Evolutionary conservation across 805 yeast genomes (phyloP), one percentile per base, ranked within the genome.

Genomic region (Candida peoriensis): DNA sequence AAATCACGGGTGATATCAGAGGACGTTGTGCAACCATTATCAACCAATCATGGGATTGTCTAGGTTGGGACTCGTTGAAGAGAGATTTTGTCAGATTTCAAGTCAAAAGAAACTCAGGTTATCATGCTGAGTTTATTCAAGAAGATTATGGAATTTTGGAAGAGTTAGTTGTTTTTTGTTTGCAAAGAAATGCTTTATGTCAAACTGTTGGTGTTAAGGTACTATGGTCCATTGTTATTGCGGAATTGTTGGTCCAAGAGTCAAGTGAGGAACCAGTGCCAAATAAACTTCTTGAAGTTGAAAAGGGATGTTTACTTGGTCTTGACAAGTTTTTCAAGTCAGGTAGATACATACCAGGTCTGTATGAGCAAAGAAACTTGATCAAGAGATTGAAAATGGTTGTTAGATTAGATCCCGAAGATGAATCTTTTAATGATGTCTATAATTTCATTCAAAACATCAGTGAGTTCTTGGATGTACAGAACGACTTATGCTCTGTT

Each of bases 141-240:
- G 66, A 68, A 26, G 81, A 77, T 39, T 74, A 74, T 37, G 71
- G 78, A 23, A 68, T 86, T 19, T 60, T 85, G 27, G 74, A 74
- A 33, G 83, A 79, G 36, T 57, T 87, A 37, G 66, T 81, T 62
- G 67, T 79, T 28, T 73, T 81, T 51, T 77, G 83, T 30, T 67
- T 85, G 46, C 94, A 84, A 52, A 64, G 77, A 45, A 77, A 82
- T 53, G 57, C 70, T 5, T 62, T 61, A 19, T 78, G 88, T 48
- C 79, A 78, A 46, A 59, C 62, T 20, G 72, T 76, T 18, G 80
- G 89, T 43, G 80, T 74, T 20, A 71, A 75, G 46, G 66, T 85
- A 15, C 54, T 86, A 27, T 83, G 89, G 87, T 67, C 84, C 1
- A 69, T 81, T 37, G 66, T 81, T 49, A 75, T 81, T n/a, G 66